Evolutionary conservation across 805 yeast species (phyloP).

Genomic region (Maudiozyma turicensis): DNA sequence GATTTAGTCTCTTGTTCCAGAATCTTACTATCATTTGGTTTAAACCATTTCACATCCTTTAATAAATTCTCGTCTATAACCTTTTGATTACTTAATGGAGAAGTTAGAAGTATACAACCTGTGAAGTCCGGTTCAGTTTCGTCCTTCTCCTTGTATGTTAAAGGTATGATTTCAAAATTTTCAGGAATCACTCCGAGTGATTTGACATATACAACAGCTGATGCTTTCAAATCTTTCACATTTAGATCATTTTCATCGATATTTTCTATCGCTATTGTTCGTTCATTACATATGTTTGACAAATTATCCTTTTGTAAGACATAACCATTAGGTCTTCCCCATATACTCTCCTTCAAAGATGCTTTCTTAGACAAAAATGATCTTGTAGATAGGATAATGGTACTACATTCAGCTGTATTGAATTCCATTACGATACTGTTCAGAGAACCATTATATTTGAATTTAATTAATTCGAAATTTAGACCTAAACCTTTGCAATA

Average conservation of each 20-base stretch:
- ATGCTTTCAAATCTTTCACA: neutral
- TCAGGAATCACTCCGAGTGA: neutral
- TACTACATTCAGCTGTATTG: constrained; percentile 10
- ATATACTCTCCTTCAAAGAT: constrained; percentile 3
- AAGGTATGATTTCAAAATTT: neutral
- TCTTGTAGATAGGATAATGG: constrained; percentile 17
- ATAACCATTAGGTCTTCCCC: constrained; percentile 23
- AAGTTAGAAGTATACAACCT: neutral
- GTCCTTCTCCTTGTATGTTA: neutral
- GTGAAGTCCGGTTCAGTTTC: neutral
- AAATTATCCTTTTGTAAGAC: constrained; percentile 14
- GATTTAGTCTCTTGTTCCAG: constrained; percentile 14
- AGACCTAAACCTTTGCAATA: neutral
- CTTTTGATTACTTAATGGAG: neutral
- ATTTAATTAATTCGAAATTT: neutral
- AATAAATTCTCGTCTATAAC: neutral
- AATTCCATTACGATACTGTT: constrained; percentile 10
- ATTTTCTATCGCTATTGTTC: constrained; percentile 14
- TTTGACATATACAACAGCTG: neutral
- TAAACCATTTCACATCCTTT: constrained; percentile 8
- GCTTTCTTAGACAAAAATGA: constrained; percentile 14
- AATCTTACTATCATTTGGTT: constrained; percentile 14
- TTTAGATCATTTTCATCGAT: neutral
- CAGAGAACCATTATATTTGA: neutral
- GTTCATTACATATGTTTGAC: constrained; percentile 13